phyloP scores from a whole-genome alignment of 2,329 filamentous ascomycete species.

The Beauveria sp. region DNA sequence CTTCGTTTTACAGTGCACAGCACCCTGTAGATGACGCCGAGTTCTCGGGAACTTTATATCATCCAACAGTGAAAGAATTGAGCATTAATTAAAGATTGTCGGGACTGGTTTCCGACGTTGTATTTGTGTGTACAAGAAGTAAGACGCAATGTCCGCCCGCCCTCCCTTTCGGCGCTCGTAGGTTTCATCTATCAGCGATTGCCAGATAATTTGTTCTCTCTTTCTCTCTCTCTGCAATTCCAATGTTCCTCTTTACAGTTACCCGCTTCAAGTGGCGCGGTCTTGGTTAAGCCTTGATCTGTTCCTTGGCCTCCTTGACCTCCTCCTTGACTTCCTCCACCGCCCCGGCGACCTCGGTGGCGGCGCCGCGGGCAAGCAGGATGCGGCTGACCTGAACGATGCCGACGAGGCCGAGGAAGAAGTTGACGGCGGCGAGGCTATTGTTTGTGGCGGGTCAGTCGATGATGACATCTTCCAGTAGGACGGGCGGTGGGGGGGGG shows the following conservation, averaged over 20 bases:
- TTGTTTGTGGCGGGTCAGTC: background rate
- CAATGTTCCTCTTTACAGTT: too few species aligned
- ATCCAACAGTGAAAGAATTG: background rate
- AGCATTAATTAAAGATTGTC: background rate
- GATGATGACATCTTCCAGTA: background rate
- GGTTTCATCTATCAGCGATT: background rate
- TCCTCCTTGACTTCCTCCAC: slow-evolving; percentile 28
- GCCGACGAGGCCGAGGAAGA: slow-evolving; percentile 89
- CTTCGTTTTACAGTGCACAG: too few species aligned
- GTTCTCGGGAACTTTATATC: background rate
- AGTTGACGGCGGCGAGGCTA: slow-evolving; percentile 91
- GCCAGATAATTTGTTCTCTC: background rate
- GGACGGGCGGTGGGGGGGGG: background rate
- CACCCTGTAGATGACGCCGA: too few species aligned
- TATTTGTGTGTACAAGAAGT: background rate
- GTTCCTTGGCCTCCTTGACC: slow-evolving; percentile 21
- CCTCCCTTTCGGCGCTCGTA: background rate
- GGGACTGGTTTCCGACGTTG: background rate
- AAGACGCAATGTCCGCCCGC: background rate
- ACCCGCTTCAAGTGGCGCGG: too few species aligned
- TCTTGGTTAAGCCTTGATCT: background rate
- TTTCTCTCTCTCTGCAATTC: too few species aligned
- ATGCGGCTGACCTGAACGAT: slow-evolving; percentile 77
- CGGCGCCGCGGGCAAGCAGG: slow-evolving; percentile 51
- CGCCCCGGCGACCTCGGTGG: slow-evolving; percentile 37